Base-by-base conservation (phyloP, 2,329 filamentous ascomycete species). In the Volutella citrinella region DNA sequence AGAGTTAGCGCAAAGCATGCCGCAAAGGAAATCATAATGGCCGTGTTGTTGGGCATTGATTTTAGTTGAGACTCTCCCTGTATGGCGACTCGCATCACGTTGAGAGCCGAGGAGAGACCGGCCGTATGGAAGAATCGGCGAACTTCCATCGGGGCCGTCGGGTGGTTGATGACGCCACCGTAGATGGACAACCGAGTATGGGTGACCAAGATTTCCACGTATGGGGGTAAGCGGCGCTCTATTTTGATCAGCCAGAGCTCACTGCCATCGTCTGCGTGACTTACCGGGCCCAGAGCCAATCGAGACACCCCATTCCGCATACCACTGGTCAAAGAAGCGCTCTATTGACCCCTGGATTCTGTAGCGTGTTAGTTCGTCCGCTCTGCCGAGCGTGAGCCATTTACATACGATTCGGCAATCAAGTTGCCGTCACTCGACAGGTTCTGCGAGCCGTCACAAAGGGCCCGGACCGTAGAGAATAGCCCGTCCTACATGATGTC, bases 1-100 rank as follows among this genome's bases (percentile, higher is more conserved):
- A 84, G 66, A 9, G 76, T 74, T n/a, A 84, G 59, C 0, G 80
- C 80, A 42, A 83, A 84, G 48, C 79, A 84, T 5, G 80, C 80
- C 0, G 83, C 82, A 44, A 86, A 87, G 2, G 82, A 84, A 10
- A 87, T 84, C 84, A 87, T 87, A 44, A 87, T 84, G 35, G 82
- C 76, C 0, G 83, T 86, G 47, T 87, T 87, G 57, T 87, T 87
- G 0, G 83, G 83, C 82, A 87, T 87, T 0, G 82, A 86, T 35
- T 79, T 79, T 0, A 87, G 68, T 41, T 82, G 74, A 0, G 70
- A 65, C 52, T 87, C 83, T 20, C 82, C 82, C 56, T 86, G 82
- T 6, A 87, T 84, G 0, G 82, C 82, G 3, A 80, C 80, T 15
- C 83, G 76, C 68, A 87, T 76, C 5, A 87, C 84, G 38, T 85